Evolutionary conservation across 148 eudicot species (phyloP), one percentile per base, ranked within the genome.

Genomic region (Fagopyrum esculentum): DNA sequence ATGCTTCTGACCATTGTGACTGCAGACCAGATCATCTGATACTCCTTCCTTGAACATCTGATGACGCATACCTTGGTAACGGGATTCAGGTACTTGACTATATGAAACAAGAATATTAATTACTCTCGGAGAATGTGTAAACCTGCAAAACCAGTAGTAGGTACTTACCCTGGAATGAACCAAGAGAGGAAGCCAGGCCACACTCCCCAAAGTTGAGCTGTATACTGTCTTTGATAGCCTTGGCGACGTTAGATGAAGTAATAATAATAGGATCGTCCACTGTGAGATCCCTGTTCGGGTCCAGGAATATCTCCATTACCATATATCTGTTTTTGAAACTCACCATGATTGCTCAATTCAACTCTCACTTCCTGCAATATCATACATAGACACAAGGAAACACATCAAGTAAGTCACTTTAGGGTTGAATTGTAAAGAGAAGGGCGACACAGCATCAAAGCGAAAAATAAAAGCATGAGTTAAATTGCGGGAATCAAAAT

Each of bases 41-140:
- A 82, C 59, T 94, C 98, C 75, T 94, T 91, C 81, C 97, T 90
- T 77, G 98, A 94, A 59, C 87, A 76, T 86, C 97, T 82, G 75
- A 94, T 82, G 69, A 94, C 83, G 77, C 96, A 90, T 56, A 90
- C 17, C 77, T 94, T 94, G 49, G 98, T 94, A 46, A 84, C 86
- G 63, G 96, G 98, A 80, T 94, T 91, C 81, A 92, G 89, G 77
- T 92, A 94, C 83, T 92, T 92, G 45, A 94, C 98, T 94, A 81
- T 81, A 15, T 69, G 4, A 35, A 60, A 47, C 43, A 57, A 35
- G 40, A 35, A 22, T 43, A 47, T 16, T 8, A 35, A 35, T 35
- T 35, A 35, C 40, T 35, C 40, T 35, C 40, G 40, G 40, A 35
- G 40, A 35, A 35, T 35, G 40, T 35, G 40, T 35, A 35, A 16